These are phyloP conservation scores for Xylaria intraflava DNA, from an alignment of 495 filamentous ascomycete species.

Conservation along the genomic window DNA sequence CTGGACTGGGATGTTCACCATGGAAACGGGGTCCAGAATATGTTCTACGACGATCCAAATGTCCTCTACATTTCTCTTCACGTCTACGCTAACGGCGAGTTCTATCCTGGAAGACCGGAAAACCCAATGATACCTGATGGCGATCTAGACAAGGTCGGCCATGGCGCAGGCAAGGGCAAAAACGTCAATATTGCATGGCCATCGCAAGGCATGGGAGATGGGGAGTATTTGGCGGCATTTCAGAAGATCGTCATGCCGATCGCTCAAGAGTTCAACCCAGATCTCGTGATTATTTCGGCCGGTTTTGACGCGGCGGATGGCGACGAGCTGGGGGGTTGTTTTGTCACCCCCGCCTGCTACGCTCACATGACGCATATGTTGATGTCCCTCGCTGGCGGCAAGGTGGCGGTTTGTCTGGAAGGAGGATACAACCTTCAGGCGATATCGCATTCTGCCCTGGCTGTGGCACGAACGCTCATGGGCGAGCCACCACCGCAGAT, in stretches of 20 bases:
- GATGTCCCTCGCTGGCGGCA: conserved; percentile 89
- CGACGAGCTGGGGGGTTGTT: conserved; percentile 86
- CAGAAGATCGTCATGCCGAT: conserved; percentile 98
- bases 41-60: conserved; percentile 91
- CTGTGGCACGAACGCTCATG: conserved; percentile 88
- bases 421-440: conserved; percentile 92
- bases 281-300: conserved; percentile 91
- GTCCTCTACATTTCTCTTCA: conserved; percentile 96
- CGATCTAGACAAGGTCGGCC: conserved; percentile 68
- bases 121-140: conserved; percentile 54
- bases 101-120: conserved; percentile 75
- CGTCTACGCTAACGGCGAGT: conserved; percentile 70
- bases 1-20: conserved; percentile 88
- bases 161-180: conserved; percentile 66
- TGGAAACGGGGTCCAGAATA: conserved; percentile 95
- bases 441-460: conserved; percentile 84
- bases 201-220: conserved; percentile 89
- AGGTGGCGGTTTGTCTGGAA: conserved; percentile 86
- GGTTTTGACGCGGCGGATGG: conserved; percentile 95
- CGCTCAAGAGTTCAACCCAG: conserved; percentile 83
- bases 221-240: conserved; percentile 93
- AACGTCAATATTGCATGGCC: conserved; percentile 97
- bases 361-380: conserved; percentile 99
- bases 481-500: conserved; percentile 80
- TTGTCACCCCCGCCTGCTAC: conserved; percentile 84